Evolutionary conservation across 345 rosid genomes (phyloP).

Genomic region (Arabis alpina): DNA sequence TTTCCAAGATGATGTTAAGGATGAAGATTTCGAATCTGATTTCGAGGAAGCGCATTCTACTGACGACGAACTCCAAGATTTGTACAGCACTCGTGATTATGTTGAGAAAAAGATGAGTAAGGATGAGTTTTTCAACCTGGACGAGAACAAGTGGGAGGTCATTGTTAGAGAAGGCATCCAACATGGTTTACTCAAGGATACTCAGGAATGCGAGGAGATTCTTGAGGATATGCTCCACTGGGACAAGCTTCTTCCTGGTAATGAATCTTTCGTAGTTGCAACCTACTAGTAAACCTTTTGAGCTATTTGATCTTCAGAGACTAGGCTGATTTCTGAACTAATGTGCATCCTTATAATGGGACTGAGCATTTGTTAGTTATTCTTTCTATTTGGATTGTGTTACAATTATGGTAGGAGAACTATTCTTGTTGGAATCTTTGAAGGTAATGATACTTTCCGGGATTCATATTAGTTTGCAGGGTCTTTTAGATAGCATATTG

Average conservation of each 20-base stretch:
- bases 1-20: constrained; percentile 57
- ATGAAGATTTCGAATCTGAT: constrained; percentile 73
- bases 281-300: constrained; percentile 4
- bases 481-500: constrained; percentile 6
- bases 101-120: constrained; percentile 56
- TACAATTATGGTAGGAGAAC: constrained; percentile 5
- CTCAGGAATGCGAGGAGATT: constrained; percentile 79
- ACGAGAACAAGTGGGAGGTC: constrained; percentile 82
- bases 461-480: constrained; percentile 18
- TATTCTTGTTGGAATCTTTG: constrained; percentile 13
- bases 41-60: constrained; percentile 66
- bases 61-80: constrained; percentile 76
- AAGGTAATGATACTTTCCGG: background rate
- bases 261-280: constrained; percentile 4
- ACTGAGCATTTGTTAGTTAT: constrained; percentile 9
- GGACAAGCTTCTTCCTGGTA: constrained; percentile 95
- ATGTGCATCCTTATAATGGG: background rate
- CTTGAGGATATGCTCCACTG: constrained; percentile 90
- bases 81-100: constrained; percentile 62
- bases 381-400: constrained; percentile 1
- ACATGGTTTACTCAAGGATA: constrained; percentile 66
- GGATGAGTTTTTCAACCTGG: constrained; percentile 79
- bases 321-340: background rate
- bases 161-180: constrained; percentile 68
- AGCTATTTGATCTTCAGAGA: constrained; percentile 4